These are phyloP conservation scores for Coniferiporia weirii DNA, from an alignment of 1,284 basidiomycete species.

Conservation along the genomic window DNA sequence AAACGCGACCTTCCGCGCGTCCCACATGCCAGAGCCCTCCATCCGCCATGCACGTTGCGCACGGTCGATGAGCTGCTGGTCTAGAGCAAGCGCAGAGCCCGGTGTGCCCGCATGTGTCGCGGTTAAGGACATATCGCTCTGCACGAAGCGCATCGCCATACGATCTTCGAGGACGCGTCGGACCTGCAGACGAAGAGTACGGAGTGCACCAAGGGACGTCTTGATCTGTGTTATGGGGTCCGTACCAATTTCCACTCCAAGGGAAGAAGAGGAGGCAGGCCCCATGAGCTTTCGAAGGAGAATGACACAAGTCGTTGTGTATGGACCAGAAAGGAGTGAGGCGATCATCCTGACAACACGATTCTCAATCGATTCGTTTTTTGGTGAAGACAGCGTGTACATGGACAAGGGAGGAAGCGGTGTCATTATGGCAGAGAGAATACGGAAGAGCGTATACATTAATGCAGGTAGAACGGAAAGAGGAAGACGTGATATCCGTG, in stretches of 20 bases:
- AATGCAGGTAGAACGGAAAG: conserved; percentile 48
- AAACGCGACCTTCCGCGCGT: conserved; percentile 52
- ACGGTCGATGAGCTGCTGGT: conserved; percentile 57
- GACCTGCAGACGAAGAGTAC: conserved; percentile 60
- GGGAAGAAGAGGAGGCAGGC: conserved; percentile 24
- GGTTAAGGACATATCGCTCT: conserved; percentile 42
- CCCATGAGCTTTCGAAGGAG: conserved; percentile 50
- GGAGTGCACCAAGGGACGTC: conserved; percentile 58
- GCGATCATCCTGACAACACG: conserved; percentile 51
- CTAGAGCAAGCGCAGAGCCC: conserved; percentile 46
- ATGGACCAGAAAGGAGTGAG: conserved; percentile 56
- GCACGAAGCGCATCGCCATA: conserved; percentile 60
- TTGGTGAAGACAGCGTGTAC: conserved; percentile 27
- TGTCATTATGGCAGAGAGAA: conserved; percentile 54
- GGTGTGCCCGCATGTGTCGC: conserved; percentile 58
- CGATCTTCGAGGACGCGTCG: conserved; percentile 54
- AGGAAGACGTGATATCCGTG: conserved; percentile 53
- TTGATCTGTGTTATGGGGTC: conserved; percentile 30
- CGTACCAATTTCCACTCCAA: conserved; percentile 23
- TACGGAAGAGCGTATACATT: conserved; percentile 66
- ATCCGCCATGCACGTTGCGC: conserved; percentile 69
- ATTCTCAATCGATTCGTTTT: conserved; percentile 38
- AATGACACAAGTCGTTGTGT: conserved; percentile 55
- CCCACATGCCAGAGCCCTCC: conserved; percentile 56
- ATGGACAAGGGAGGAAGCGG: conserved; percentile 63